These are phyloP conservation scores for Pseudogymnoascus sp. DNA, from an alignment of 2,329 filamentous ascomycete genomes.

Conservation along the genomic window DNA sequence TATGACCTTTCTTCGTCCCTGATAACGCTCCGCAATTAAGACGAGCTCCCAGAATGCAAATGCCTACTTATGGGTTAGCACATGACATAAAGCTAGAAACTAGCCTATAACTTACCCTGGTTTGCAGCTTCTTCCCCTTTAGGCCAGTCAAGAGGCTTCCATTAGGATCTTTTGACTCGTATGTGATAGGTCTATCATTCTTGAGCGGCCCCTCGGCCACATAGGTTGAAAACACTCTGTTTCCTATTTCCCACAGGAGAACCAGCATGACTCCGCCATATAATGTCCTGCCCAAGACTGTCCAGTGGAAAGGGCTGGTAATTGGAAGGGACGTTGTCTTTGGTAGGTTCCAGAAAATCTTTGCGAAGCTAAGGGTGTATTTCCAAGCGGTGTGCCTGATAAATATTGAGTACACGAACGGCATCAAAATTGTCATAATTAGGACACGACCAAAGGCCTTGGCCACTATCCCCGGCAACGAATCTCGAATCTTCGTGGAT, in stretches of 20 bases:
- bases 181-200: conserved; percentile 72
- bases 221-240: conserved; percentile 70
- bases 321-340: conserved; percentile 56
- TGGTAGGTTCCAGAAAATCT: conserved; percentile 66
- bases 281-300: conserved; percentile 46
- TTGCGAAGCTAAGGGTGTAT: conserved; percentile 60
- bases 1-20: conserved; percentile 68
- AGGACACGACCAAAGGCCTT: conserved; percentile 27
- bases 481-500: conserved; percentile 29
- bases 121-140: conserved; percentile 70
- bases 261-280: conserved; percentile 58
- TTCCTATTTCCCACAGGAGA: conserved; percentile 68
- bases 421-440: conserved; percentile 34
- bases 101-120: conserved; percentile 45
- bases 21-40: conserved; percentile 66
- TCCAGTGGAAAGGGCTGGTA: conserved; percentile 48
- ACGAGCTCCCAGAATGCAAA: conserved; percentile 91
- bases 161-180: conserved; percentile 82
- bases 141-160: conserved; percentile 78
- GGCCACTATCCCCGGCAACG: background rate
- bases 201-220: conserved; percentile 75
- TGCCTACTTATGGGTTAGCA: conserved; percentile 36
- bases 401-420: conserved; percentile 52
- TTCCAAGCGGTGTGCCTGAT: conserved; percentile 59
- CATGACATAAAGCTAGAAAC: background rate